Base-by-base conservation (phyloP, 345 rosid genomes). In the Brassica incana region DNA sequence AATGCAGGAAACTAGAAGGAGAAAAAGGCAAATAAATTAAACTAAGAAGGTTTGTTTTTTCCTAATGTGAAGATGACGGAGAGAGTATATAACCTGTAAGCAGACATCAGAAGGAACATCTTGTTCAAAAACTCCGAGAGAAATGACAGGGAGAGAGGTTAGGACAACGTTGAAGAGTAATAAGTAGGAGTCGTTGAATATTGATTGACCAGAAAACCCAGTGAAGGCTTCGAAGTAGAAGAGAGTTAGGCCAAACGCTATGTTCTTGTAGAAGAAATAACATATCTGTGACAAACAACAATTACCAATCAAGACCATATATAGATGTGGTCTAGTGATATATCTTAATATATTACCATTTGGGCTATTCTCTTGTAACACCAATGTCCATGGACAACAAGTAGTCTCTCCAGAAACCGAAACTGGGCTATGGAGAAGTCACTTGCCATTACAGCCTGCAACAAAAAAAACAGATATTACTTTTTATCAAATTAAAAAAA, bases 401-500 rank as follows among this genome's bases (percentile, higher is more conserved):
- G 88, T 66, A 93, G 81, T 60, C 94, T 85, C 76, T 92, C 94
- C 68, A 91, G 56, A 76, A 90, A 91, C 29, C 86, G 86, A 60
- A 93, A 93, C 75, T 91, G 97, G 12, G 98, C 88, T 70, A 91
- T 72, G 45, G 93, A 89, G 80, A 91, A 93, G 74, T 93, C 97
- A 67, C 94, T 91, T 0, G 94, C 94, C 98, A 91, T 93, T 77
- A 88, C 90, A 20, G 98, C 97, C 98, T 90, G 87, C 76, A 58
- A 16, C 60, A 56, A 38, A 12, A 12, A 56, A 15, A 11, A 61
- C 81, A 71, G 72, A 50, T 6, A 76, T 52, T 18, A 52, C 25
- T 15, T 48, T 48, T 48, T 48, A 38, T 56, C 72, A 64, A 36
- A 56, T 52, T 38, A 71, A 64, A 1, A 20, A n/a, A 0, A 35